Conservation (phyloP, 345 rosid genomes). For the Citrus trifoliata region DNA sequence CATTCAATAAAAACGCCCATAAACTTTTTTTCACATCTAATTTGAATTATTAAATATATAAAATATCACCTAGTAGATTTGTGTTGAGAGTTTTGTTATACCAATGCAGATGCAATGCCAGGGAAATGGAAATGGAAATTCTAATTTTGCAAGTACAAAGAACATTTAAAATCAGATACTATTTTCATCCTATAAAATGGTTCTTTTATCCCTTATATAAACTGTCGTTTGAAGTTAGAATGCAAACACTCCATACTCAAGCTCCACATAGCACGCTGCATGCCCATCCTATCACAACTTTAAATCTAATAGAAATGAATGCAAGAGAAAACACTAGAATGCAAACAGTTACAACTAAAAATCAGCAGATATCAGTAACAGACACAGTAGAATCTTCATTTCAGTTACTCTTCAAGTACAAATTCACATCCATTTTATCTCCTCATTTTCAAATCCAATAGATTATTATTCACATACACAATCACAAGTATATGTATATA, state of each 20-base stretch:
- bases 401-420: not conserved
- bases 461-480: not conserved
- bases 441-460: not conserved
- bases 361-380: not conserved
- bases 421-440: not conserved
- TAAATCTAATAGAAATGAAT: not conserved
- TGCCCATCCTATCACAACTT: not conserved
- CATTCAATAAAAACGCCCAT: not conserved
- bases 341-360: not conserved
- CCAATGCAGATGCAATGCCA: not conserved
- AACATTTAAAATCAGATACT: not conserved
- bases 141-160: not conserved
- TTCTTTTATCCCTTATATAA: no score
- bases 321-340: not conserved
- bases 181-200: not conserved
- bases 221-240: no score
- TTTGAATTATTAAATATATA: not conserved
- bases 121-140: slow-evolving; percentile 2
- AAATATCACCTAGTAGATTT: not conserved
- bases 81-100: not conserved
- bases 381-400: not conserved
- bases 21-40: not conserved
- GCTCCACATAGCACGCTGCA: not conserved
- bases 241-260: not conserved
- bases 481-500: not conserved